These are phyloP conservation scores for Triticum monococcum DNA, from an alignment of 176 grass and related monocot genomes.

Conservation along the genomic window DNA sequence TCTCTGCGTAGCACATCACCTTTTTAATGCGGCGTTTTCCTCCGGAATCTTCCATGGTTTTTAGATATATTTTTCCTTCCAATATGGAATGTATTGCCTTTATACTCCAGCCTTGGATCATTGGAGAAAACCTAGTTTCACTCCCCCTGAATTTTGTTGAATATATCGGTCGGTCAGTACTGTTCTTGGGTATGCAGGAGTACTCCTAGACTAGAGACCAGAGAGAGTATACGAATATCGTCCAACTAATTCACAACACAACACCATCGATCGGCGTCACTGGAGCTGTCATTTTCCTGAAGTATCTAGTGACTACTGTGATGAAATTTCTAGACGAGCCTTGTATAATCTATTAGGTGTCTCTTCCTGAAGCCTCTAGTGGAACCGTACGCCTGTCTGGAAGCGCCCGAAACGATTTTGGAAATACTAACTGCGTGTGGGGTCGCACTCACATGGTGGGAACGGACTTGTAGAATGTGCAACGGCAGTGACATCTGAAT, in stretches of 20 bases:
- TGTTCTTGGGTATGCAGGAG: not conserved
- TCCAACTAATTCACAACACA: not conserved
- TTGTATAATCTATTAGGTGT: not conserved
- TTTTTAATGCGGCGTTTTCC: not conserved
- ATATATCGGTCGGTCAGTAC: not conserved
- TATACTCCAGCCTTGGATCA: not conserved
- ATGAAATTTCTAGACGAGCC: conserved; percentile 5
- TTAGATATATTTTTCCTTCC: not conserved
- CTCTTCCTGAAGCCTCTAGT: not conserved
- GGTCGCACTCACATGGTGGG: not conserved
- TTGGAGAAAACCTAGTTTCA: not conserved
- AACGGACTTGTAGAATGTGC: not conserved
- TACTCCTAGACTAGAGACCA: too few species aligned
- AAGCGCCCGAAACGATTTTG: not conserved
- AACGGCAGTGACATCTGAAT: not conserved
- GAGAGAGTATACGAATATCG: too few species aligned
- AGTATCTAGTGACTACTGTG: not conserved
- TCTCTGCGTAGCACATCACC: not conserved
- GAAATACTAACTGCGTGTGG: not conserved
- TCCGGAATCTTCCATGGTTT: not conserved
- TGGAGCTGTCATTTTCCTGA: not conserved
- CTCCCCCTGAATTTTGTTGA: not conserved
- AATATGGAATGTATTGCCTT: not conserved
- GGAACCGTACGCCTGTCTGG: not conserved
- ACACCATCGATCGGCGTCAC: not conserved